A percentile compares a stretch with the other conserved stretches of the same genome.
phyloP scores from a whole-genome alignment of 176 grass and related monocot species.

The Aegilops tauschii region DNA sequence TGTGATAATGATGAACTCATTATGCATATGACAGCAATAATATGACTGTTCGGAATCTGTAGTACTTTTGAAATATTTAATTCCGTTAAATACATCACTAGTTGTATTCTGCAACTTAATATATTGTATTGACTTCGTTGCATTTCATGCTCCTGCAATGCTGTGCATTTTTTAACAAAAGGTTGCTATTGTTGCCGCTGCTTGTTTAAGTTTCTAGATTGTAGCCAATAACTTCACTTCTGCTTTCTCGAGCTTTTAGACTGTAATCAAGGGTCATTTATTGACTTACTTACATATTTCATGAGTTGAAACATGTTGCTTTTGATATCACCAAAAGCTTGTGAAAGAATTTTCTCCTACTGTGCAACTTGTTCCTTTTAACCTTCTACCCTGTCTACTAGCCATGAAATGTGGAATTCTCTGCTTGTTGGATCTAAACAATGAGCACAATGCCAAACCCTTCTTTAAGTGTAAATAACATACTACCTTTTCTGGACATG shows the following conservation, averaged over 20 bases:
- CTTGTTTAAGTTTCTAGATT: conserved; percentile 27
- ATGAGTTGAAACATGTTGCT: conserved; percentile 19
- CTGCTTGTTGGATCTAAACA: conserved; percentile 21
- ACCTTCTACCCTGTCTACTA: conserved; percentile 5
- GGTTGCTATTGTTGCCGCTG: neutral
- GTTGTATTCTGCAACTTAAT: neutral
- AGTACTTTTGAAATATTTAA: neutral
- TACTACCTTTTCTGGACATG: neutral
- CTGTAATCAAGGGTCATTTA: conserved; percentile 3
- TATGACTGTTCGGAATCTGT: neutral
- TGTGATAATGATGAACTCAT: neutral
- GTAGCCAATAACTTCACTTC: neutral
- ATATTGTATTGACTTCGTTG: neutral
- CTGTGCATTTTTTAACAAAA: neutral
- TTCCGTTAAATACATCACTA: conserved; percentile 6
- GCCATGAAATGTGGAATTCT: conserved; percentile 11
- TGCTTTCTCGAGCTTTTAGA: neutral
- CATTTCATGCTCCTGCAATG: conserved; percentile 6
- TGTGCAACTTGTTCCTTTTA: neutral
- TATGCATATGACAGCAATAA: neutral
- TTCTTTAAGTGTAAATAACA: neutral
- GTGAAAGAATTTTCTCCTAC: conserved; percentile 1
- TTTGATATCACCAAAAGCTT: conserved; percentile 7
- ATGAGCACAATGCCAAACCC: neutral
- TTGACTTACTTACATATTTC: neutral